Base-by-base conservation (phyloP, 768 basidiomycete genomes). In the Suillus lakei region DNA sequence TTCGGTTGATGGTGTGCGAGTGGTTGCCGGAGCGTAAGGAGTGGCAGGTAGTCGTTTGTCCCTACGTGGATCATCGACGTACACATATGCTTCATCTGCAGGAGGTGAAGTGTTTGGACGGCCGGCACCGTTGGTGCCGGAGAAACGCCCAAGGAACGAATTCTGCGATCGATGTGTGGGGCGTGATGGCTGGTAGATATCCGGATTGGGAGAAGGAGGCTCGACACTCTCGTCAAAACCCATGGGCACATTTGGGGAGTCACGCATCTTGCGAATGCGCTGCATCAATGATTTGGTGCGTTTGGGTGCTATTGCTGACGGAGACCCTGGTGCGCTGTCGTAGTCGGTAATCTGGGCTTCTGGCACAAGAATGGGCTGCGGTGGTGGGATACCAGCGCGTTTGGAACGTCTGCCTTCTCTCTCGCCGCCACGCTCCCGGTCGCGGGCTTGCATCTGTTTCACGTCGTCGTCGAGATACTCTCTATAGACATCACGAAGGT, bases 201-300 rank as follows among this genome's bases (percentile, higher is more conserved):
- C 72, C 26, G 77, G 73, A 26, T 81, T 83, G 1, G 84, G 81
- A 1, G 86, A 86, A 12, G 81, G 81, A 8, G 79, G 79, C 28
- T 80, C 82, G 36, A 80, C 76, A 36, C 74, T 74, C 21, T 69
- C 67, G n/a, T 84, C 83, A 41, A 80, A 76, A 32, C 74, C 77
- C n/a, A 91, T 84, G 18, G 93, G 93, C 1, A 94, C 88, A 67
- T 94, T 95, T 12, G 93, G 93, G 10, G 89, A 80, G 71, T 95
- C 93, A 41, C 93, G 88, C 92, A 95, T 94, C 78, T 88, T 92
- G 65, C 91, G 88, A 73, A 96, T 91, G 63, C 93, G 91, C 54
- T 95, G 91, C 86, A 95, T 95, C 68, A 96, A 80, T 16, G 91
- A 93, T 77, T 88, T 93, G 69, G 86, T 87, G 34, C 93, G 90